Percentiles rank a stretch among this genome's conserved stretches.
Evolutionary conservation across 768 basidiomycete genomes (phyloP).

Genomic region (Boletus vinaceobasis): DNA sequence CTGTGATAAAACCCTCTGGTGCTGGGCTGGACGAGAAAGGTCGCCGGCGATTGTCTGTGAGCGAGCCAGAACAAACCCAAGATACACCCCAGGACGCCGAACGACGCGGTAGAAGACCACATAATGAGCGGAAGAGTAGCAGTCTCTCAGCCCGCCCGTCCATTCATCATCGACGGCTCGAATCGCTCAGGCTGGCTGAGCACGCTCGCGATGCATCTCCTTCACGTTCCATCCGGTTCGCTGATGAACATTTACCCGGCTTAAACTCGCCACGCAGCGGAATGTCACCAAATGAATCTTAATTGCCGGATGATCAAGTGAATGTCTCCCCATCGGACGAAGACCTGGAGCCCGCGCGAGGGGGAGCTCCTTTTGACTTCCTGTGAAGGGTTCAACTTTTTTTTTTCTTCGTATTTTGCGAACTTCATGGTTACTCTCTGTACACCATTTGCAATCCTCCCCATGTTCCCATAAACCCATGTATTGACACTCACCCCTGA

Average conservation of each 20-base stretch:
- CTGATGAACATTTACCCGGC: slow-evolving; percentile 33
- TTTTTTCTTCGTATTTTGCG: neutral
- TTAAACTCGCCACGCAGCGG: slow-evolving; percentile 18
- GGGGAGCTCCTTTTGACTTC: slow-evolving; percentile 21
- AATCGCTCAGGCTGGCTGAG: slow-evolving; percentile 22
- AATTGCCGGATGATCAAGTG: slow-evolving; percentile 4
- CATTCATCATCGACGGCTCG: slow-evolving; percentile 28
- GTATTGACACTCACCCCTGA: neutral
- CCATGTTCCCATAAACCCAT: neutral
- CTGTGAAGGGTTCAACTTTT: slow-evolving; percentile 7
- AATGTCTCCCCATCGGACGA: slow-evolving; percentile 12
- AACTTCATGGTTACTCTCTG: neutral
- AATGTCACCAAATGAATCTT: slow-evolving; percentile 20
- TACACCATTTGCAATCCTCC: neutral
- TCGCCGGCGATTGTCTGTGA: slow-evolving; percentile 12
- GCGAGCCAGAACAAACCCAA: slow-evolving; percentile 4
- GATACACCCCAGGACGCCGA: slow-evolving; percentile 10
- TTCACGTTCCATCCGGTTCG: slow-evolving; percentile 46
- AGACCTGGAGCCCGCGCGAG: slow-evolving; percentile 13
- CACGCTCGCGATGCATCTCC: slow-evolving; percentile 42
- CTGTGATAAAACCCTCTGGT: neutral
- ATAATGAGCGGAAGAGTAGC: slow-evolving; percentile 11
- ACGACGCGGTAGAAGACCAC: slow-evolving; percentile 23
- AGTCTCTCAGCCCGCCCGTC: slow-evolving; percentile 19
- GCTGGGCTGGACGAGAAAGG: slow-evolving; percentile 5